phyloP scores from a whole-genome alignment of 1,139 yeast genomes.

The Blastobotrys illinoisensis region DNA sequence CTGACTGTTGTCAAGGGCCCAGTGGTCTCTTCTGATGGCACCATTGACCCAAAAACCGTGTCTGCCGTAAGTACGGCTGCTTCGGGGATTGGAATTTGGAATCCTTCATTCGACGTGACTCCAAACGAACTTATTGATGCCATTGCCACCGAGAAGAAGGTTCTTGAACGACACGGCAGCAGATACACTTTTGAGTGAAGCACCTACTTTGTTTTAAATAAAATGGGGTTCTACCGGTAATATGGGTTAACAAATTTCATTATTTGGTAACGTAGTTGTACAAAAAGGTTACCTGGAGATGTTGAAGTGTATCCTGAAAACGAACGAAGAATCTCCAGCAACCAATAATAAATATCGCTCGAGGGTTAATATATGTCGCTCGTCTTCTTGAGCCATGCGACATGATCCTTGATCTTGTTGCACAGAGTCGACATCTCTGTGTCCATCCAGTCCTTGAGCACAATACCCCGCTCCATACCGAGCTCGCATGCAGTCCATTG shows the following conservation, averaged over 20 bases:
- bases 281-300: background rate
- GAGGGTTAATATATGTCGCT: conserved; percentile 11
- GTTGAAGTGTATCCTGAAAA: background rate
- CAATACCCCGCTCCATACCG: conserved; percentile 30
- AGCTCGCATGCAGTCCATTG: conserved; percentile 51
- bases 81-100: conserved; percentile 83
- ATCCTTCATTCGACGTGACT: conserved; percentile 94
- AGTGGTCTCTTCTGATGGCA: conserved; percentile 30
- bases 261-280: too few species aligned
- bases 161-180: conserved; percentile 19
- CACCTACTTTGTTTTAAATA: too few species aligned
- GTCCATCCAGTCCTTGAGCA: conserved; percentile 43
- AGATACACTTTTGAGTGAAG: background rate
- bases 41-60: conserved; percentile 26
- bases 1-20: conserved; percentile 74
- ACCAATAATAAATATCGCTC: too few species aligned
- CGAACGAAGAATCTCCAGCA: too few species aligned
- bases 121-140: conserved; percentile 78
- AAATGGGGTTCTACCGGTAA: too few species aligned
- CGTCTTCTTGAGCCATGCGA: conserved; percentile 27
- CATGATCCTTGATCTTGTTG: conserved; percentile 24
- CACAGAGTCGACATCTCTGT: conserved; percentile 39
- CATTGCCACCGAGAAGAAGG: conserved; percentile 76
- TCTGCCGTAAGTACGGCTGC: conserved; percentile 73
- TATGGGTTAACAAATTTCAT: too few species aligned